phyloP scores from a whole-genome alignment of 257 asterid genomes.

The Rubia yunnanensis region DNA sequence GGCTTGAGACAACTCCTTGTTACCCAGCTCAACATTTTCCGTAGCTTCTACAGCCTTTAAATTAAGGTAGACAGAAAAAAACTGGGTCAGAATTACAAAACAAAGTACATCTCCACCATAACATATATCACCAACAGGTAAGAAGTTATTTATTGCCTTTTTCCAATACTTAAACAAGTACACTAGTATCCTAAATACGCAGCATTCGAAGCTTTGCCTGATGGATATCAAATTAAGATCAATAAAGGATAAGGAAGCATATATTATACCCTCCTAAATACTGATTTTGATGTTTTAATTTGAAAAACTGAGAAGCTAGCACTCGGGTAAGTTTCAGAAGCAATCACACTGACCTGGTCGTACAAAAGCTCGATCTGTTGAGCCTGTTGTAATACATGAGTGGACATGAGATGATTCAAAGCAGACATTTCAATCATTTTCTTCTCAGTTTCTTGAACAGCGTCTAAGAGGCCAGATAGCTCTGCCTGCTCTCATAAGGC shows the following conservation, averaged over 20 bases:
- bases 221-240: neutral
- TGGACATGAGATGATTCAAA: conserved; percentile 89
- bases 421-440: conserved; percentile 98
- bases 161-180: neutral
- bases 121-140: too few relatives aligned
- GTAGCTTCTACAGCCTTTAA: conserved; percentile 89
- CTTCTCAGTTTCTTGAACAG: conserved; percentile 81
- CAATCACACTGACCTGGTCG: conserved; percentile 49
- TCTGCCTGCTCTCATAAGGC: conserved; percentile 46
- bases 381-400: conserved; percentile 86
- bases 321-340: neutral
- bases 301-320: neutral
- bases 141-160: too few relatives aligned
- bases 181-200: neutral
- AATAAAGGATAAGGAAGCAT: neutral
- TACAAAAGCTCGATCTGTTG: conserved; percentile 82
- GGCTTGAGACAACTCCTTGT: conserved; percentile 78
- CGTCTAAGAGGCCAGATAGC: conserved; percentile 72
- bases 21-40: conserved; percentile 77
- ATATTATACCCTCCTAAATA: neutral
- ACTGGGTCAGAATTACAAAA: neutral
- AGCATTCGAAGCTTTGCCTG: neutral
- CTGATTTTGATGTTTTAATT: neutral
- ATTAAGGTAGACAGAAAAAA: conserved; percentile 5
- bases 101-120: too few relatives aligned